Evolutionary conservation across 768 basidiomycete genomes (phyloP), one percentile per base, ranked within the genome.

Genomic region (Auriscalpium orientale): DNA sequence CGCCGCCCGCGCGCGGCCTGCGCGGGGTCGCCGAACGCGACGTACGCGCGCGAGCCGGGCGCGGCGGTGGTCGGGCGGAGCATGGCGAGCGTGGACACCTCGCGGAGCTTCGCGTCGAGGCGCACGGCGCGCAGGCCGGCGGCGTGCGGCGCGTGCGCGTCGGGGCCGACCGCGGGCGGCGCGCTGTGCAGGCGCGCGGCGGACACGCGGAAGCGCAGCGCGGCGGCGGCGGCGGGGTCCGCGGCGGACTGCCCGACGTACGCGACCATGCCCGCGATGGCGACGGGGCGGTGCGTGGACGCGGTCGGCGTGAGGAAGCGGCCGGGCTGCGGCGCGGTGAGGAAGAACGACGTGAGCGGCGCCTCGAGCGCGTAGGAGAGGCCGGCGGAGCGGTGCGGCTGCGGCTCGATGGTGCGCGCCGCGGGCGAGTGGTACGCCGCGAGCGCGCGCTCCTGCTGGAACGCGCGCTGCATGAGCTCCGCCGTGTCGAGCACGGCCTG

Each of bases 301-400:
- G n/a, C 10, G 5, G 47, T 22, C 2, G 8, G 21, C 11, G 54
- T 52, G 37, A 68, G 33, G 59, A 85, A 57, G 55, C 88, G 76
- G 51, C 86, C 90, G 8, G 82, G 80, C 61, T 80, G 75, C 16
- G 81, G 70, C 57, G 72, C 74, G 8, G 75, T 74, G 65, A 72
- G 75, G 66, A 84, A 71, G 51, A 71, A 70, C 0, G 77, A 74
- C 53, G 89, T 84, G 49, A 91, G 69, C 7, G 58, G 52, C 7
- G 85, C 74, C 37, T 78, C 74, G 43, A 74, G 71, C 3, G 80
- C 68, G 67, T 91, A 92, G 46, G 73, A 70, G 44, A 91, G 74
- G 3, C 80, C 90, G 40, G 76, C 88, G 38, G 70, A 74, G 28
- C 71, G 75, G 61, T 91, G 90, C 0, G 87, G 87, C 54, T 79